These are phyloP conservation scores for Vaccinium darrowii DNA, from an alignment of 148 eudicot genomes.

Conservation along the genomic window DNA sequence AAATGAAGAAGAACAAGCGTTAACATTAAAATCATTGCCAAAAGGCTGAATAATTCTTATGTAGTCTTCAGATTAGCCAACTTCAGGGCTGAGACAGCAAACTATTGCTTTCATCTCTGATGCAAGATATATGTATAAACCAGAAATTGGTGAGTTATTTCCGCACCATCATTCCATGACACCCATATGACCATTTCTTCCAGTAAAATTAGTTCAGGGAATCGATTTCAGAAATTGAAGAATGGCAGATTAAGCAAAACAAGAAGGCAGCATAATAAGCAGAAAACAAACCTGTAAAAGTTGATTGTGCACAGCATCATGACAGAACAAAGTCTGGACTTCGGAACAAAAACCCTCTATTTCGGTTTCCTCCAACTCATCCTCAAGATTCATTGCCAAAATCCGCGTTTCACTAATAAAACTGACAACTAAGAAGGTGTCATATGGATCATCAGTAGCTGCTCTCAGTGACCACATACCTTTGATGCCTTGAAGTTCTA, in stretches of 20 bases:
- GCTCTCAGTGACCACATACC: slow-evolving; percentile 96
- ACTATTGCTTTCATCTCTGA: neutral
- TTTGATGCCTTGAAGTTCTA: slow-evolving; percentile 98
- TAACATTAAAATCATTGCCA: neutral
- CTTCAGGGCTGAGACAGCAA: neutral
- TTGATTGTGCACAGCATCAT: slow-evolving; percentile 86
- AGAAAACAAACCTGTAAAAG: slow-evolving; percentile 71
- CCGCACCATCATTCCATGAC: neutral
- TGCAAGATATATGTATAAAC: neutral
- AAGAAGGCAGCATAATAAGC: neutral
- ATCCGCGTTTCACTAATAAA: slow-evolving; percentile 94
- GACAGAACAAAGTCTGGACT: slow-evolving; percentile 89
- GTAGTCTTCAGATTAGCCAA: slow-evolving; percentile 6
- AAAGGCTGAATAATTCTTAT: neutral
- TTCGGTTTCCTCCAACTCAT: slow-evolving; percentile 97
- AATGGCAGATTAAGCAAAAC: slow-evolving; percentile 7
- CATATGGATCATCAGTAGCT: slow-evolving; percentile 83
- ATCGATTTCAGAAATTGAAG: neutral
- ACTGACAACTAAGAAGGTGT: slow-evolving; percentile 94
- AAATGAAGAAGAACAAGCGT: neutral
- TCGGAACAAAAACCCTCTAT: slow-evolving; percentile 92
- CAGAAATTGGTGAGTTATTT: neutral
- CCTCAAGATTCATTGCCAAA: slow-evolving; percentile 94
- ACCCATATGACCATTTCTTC: neutral
- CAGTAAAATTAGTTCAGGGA: slow-evolving; percentile 3